These are phyloP conservation scores for Aspergillus panamensis DNA, from an alignment of 495 filamentous ascomycete species.

Conservation along the genomic window DNA sequence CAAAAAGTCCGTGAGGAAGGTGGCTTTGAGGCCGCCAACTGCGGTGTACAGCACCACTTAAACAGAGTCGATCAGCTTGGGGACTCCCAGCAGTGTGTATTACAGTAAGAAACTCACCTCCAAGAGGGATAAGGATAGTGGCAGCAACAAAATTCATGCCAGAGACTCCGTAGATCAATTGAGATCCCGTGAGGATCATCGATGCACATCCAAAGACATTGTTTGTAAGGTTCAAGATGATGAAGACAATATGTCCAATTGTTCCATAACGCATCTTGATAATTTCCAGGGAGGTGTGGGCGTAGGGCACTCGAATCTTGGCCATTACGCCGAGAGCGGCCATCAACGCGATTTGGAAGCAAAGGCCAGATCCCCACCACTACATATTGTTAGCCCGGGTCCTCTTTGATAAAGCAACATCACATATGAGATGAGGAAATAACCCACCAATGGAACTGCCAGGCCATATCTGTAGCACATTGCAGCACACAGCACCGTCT, in stretches of 20 bases:
- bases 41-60: slow-evolving; percentile 40
- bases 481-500: slow-evolving; percentile 38
- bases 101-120: slow-evolving; percentile 25
- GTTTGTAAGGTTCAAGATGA: slow-evolving; percentile 48
- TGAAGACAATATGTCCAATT: slow-evolving; percentile 48
- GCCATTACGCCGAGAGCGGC: slow-evolving; percentile 38
- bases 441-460: slow-evolving; percentile 34
- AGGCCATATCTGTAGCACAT: slow-evolving; percentile 41
- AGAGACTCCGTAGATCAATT: slow-evolving; percentile 37
- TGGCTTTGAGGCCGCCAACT: slow-evolving; percentile 41
- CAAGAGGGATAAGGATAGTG: slow-evolving; percentile 44
- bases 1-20: slow-evolving; percentile 40
- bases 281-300: slow-evolving; percentile 54
- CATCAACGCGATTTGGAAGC: slow-evolving; percentile 42
- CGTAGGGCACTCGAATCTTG: slow-evolving; percentile 51
- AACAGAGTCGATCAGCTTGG: neutral
- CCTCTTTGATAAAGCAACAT: neutral
- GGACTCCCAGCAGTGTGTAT: neutral
- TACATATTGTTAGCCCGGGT: slow-evolving; percentile 16
- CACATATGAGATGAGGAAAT: neutral
- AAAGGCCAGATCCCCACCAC: slow-evolving; percentile 42
- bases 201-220: slow-evolving; percentile 49
- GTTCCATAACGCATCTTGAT: slow-evolving; percentile 52
- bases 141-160: slow-evolving; percentile 43
- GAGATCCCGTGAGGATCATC: slow-evolving; percentile 39